phyloP scores from a whole-genome alignment of 108 stramenopile species.

The Cyclotella sp. region DNA sequence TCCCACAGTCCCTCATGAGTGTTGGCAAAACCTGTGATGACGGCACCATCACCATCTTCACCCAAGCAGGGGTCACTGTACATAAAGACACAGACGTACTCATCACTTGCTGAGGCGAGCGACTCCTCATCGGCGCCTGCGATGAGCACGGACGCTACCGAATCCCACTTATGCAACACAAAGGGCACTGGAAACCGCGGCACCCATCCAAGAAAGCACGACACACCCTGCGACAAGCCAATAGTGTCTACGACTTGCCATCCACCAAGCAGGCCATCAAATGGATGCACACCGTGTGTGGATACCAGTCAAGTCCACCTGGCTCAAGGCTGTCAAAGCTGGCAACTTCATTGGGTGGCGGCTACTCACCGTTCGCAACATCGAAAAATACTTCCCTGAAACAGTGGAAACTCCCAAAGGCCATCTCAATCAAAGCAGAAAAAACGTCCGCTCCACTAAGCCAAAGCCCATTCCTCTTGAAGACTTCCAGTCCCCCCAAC shows the following conservation, averaged over 20 bases:
- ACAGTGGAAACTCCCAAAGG: neutral
- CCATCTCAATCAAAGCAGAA: neutral
- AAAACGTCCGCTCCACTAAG: neutral
- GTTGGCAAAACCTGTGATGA: neutral
- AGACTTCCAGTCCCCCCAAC: neutral
- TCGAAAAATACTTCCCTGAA: neutral
- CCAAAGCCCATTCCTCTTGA: neutral
- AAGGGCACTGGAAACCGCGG: neutral
- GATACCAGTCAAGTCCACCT: conserved; percentile 17
- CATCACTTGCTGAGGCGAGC: neutral
- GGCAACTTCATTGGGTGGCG: conserved; percentile 5
- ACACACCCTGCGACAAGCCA: neutral
- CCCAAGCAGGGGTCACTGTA: neutral
- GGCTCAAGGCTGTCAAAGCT: conserved; percentile 16
- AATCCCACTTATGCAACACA: neutral
- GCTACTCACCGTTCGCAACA: neutral
- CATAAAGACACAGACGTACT: conserved; percentile 1
- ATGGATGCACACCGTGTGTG: neutral
- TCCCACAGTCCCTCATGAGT: neutral
- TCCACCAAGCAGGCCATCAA: neutral
- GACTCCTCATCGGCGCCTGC: neutral
- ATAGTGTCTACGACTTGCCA: conserved; percentile 15
- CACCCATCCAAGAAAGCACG: neutral
- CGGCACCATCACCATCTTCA: too few relatives aligned
- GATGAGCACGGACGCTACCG: neutral